Evolutionary conservation across 2,329 filamentous ascomycete genomes (phyloP), one percentile per base, ranked within the genome.

Genomic region (Colletotrichum coccodes): DNA sequence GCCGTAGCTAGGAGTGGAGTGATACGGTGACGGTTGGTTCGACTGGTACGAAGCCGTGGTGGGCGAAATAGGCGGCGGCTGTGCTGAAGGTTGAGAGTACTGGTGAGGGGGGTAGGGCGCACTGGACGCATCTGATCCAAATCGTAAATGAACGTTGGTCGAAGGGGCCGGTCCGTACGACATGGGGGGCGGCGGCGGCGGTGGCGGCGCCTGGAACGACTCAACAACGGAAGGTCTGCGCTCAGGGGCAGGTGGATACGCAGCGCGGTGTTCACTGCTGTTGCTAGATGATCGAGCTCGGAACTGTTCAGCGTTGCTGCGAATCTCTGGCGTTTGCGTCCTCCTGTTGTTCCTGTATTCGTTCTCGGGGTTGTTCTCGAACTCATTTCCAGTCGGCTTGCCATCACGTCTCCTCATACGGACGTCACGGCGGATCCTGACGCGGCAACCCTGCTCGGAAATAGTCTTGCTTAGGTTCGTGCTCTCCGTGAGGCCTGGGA

Each of bases 361-460:
- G 18, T 56, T 60, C n/a, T 93, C 90, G 76, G 91, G 92, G 26
- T 92, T 89, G 72, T 89, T 88, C 6, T 83, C 82, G 58, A 84
- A 84, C 16, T 83, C 81, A 54, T 77, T 80, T 54, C 83, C 82
- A 56, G 83, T 83, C 12, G 85, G 82, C 81, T 95, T 95, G 70
- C 87, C 87, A 69, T 94, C 92, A 42, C 94, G 90, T 76, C 94
- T 91, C 80, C 94, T 91, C 93, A 97, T 97, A 66, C 94, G 91
- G 7, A 97, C 94, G 81, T 98, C 96, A 71, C 96, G 93, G 64
- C 96, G 90, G 75, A 99, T 99, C 52, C 96, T 92, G 32, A 99
- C 96, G 73, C 95, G 94, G 80, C 96, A 98, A 67, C 96, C 96
- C 81, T 99, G 96, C 80, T 99, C 95, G 21, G 95, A 95, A 49